Percentiles rank a stretch among this genome's conserved stretches.
Evolutionary conservation across 1,139 yeast species (phyloP).

Genomic region (Entelexis paramagnoliae): DNA sequence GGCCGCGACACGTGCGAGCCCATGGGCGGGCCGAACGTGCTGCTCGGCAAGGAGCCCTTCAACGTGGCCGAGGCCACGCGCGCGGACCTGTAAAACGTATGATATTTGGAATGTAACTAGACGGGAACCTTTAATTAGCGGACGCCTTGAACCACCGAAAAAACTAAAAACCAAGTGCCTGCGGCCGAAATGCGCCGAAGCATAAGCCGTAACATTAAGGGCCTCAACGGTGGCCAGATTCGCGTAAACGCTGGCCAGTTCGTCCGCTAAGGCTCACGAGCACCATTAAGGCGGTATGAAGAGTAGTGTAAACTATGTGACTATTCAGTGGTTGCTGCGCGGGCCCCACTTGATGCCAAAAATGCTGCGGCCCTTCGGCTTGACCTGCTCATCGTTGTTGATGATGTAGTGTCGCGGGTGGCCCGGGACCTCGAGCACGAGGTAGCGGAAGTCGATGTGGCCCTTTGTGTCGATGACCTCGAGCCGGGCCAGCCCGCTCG

Average conservation of each 20-base stretch:
- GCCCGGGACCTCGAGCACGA: constrained; percentile 69
- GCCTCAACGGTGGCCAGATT: no score
- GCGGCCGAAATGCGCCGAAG: no score
- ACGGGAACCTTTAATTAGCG: background rate
- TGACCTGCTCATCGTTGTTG: constrained; percentile 38
- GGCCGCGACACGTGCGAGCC: constrained; percentile 59
- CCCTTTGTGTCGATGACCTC: constrained; percentile 52
- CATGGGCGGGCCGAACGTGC: constrained; percentile 55
- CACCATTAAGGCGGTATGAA: background rate
- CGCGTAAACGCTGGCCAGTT: no score
- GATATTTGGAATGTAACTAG: background rate
- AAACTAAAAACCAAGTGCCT: no score
- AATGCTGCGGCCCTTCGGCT: constrained; percentile 21
- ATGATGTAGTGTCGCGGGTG: constrained; percentile 57
- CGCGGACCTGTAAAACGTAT: constrained; percentile 16
- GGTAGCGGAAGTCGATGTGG: constrained; percentile 61
- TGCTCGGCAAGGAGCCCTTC: constrained; percentile 51
- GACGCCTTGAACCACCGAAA: background rate
- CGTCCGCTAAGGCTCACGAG: no score
- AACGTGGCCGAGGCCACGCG: constrained; percentile 54
- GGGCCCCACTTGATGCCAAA: constrained; percentile 25
- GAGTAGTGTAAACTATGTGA: background rate
- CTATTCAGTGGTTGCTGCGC: background rate
- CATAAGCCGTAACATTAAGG: no score
- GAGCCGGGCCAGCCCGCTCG: constrained; percentile 58